Percentiles rank a stretch among this genome's conserved stretches.
These are phyloP conservation scores for Apiosordaria backusii DNA, from an alignment of 495 filamentous ascomycete species.

Conservation along the genomic window DNA sequence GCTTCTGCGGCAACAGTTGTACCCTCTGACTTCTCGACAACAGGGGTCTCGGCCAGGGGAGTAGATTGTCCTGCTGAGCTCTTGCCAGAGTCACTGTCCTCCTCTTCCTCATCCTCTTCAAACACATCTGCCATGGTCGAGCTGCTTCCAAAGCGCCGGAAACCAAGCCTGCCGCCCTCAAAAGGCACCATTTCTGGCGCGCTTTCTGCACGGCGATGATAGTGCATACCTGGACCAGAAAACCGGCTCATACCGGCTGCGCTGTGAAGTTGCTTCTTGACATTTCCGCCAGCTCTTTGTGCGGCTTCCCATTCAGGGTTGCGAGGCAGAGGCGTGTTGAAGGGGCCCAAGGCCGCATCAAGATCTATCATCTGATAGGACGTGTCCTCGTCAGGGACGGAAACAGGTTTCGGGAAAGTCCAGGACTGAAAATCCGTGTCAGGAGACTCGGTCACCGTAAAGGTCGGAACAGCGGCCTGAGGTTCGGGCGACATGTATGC, in stretches of 20 bases:
- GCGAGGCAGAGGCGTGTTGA: conserved; percentile 70
- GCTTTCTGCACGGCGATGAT: conserved; percentile 87
- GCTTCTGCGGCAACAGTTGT: neutral
- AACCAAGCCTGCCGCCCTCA: conserved; percentile 60
- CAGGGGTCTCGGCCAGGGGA: conserved; percentile 22
- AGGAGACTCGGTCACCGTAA: conserved; percentile 29
- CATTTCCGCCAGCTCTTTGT: conserved; percentile 54
- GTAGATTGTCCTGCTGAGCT: conserved; percentile 30
- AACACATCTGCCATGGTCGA: conserved; percentile 85
- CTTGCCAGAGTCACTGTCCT: conserved; percentile 31
- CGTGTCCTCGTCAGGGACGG: conserved; percentile 49
- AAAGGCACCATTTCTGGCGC: conserved; percentile 85
- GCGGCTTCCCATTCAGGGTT: conserved; percentile 56
- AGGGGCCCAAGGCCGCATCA: conserved; percentile 91
- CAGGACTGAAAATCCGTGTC: conserved; percentile 24
- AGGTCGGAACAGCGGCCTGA: conserved; percentile 24
- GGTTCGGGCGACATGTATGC: conserved; percentile 23
- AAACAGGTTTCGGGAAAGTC: conserved; percentile 17
- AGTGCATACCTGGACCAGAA: conserved; percentile 77
- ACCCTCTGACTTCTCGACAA: conserved; percentile 16
- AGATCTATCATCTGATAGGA: conserved; percentile 84
- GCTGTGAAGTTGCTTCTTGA: conserved; percentile 82
- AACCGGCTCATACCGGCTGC: conserved; percentile 74
- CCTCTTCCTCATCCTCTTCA: conserved; percentile 90
- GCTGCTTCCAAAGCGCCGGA: conserved; percentile 57